A percentile compares a stretch with the other conserved stretches of the same genome.
Conservation (phyloP, 1,284 basidiomycete species). For the Irpex sp. region DNA sequence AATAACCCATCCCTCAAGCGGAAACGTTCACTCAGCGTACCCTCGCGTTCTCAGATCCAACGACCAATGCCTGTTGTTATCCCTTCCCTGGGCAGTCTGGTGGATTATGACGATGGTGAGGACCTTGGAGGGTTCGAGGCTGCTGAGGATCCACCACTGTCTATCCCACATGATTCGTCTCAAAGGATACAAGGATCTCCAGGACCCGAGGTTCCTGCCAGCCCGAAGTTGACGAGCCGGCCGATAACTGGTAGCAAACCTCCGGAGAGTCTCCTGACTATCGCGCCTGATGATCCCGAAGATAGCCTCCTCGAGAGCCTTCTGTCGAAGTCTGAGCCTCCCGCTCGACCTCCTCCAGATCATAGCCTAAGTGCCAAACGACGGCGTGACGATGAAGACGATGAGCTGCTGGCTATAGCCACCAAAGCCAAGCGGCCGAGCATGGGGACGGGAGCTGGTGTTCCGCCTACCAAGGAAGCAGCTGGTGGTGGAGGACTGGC, state of each 20-base stretch:
- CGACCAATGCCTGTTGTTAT: slow-evolving; percentile 21
- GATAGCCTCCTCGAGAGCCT: slow-evolving; percentile 54
- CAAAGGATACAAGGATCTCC: slow-evolving; percentile 16
- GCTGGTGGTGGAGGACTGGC: slow-evolving; percentile 11
- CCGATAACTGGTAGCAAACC: slow-evolving; percentile 30
- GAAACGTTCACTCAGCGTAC: slow-evolving; percentile 39
- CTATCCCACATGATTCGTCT: slow-evolving; percentile 3
- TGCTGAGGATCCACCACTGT: neutral
- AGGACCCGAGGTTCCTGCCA: slow-evolving; percentile 22
- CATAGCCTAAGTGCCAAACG: slow-evolving; percentile 60
- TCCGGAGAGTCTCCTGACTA: slow-evolving; percentile 22
- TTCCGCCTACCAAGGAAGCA: slow-evolving; percentile 32
- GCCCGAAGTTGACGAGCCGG: slow-evolving; percentile 35
- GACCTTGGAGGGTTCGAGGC: slow-evolving; percentile 31
- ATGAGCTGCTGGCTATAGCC: slow-evolving; percentile 56
- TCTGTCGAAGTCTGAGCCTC: slow-evolving; percentile 34
- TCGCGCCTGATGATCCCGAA: slow-evolving; percentile 45
- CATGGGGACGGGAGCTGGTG: slow-evolving; percentile 23
- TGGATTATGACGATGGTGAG: slow-evolving; percentile 68
- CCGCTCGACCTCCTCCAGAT: slow-evolving; percentile 41
- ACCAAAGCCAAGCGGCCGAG: slow-evolving; percentile 53
- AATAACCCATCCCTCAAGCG: slow-evolving; percentile 45
- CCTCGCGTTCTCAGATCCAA: slow-evolving; percentile 18
- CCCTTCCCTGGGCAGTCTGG: slow-evolving; percentile 53
- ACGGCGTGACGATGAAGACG: slow-evolving; percentile 74